phyloP scores from a whole-genome alignment of 768 basidiomycete species.

The Crepidotus variabilis region DNA sequence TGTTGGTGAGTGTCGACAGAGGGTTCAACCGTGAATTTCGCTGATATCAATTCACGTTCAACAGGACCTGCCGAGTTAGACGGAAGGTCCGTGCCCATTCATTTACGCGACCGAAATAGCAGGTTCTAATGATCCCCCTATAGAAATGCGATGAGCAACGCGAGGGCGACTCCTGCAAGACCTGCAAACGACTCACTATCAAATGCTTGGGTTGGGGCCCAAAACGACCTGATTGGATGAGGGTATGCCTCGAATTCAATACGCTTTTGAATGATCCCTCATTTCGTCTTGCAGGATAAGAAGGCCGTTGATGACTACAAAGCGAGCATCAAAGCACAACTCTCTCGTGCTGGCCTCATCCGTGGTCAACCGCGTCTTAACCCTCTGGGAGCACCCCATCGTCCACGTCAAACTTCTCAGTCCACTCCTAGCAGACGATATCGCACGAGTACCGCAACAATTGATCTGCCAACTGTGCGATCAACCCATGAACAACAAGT shows the following conservation, averaged over 20 bases:
- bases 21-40: conserved; percentile 4
- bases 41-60: conserved; percentile 12
- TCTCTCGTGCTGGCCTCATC: conserved; percentile 74
- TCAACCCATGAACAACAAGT: not conserved
- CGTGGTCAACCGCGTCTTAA: conserved; percentile 76
- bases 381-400: conserved; percentile 33
- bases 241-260: conserved; percentile 38
- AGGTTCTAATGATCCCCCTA: conserved; percentile 10
- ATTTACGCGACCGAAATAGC: conserved; percentile 8
- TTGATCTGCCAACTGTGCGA: not conserved
- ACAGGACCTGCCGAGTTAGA: conserved; percentile 79
- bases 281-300: conserved; percentile 57
- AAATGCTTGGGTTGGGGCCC: conserved; percentile 84
- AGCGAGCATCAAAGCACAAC: conserved; percentile 77
- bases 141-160: conserved; percentile 91
- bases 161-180: conserved; percentile 75
- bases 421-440: conserved; percentile 1
- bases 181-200: conserved; percentile 77
- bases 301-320: conserved; percentile 79
- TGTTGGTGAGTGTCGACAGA: conserved; percentile 60
- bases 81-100: conserved; percentile 57
- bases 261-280: conserved; percentile 10
- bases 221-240: conserved; percentile 87
- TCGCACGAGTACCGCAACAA: not conserved
- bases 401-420: conserved; percentile 2